These are phyloP conservation scores for Serendipita vermifera DNA, from an alignment of 768 basidiomycete species.

Conservation along the genomic window DNA sequence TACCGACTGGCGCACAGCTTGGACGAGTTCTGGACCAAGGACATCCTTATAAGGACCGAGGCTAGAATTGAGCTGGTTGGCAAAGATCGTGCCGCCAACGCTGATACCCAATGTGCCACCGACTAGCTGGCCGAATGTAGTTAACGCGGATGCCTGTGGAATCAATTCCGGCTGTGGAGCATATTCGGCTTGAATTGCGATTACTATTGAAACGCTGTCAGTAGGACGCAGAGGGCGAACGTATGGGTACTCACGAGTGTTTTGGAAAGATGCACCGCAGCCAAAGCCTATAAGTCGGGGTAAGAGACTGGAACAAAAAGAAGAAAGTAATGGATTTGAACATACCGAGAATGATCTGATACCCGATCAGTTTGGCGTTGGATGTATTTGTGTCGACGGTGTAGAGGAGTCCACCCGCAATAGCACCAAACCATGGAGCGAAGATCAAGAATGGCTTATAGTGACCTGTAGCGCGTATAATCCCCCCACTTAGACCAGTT, in stretches of 20 bases:
- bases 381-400: conserved; percentile 15
- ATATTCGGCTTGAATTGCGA: conserved; percentile 6
- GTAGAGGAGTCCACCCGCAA: conserved; percentile 24
- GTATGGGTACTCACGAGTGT: conserved; percentile 13
- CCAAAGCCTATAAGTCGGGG: conserved; percentile 26
- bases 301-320: not conserved
- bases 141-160: not conserved
- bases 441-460: conserved; percentile 21
- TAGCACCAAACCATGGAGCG: conserved; percentile 19
- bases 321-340: too few species aligned
- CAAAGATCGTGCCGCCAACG: not conserved
- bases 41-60: not conserved
- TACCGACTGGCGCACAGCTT: conserved; percentile 7
- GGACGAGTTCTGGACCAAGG: conserved; percentile 5
- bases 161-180: not conserved
- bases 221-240: not conserved
- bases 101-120: not conserved
- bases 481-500: not conserved
- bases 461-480: conserved; percentile 19
- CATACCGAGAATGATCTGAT: conserved; percentile 26
- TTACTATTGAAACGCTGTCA: not conserved
- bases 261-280: conserved; percentile 26
- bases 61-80: not conserved
- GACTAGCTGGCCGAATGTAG: not conserved
- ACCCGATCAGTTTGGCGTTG: conserved; percentile 23